Percentiles rank a stretch among this genome's conserved stretches.
Evolutionary conservation across 192 early-diverging fungal species (phyloP).

Genomic region (Coemansia sp.): DNA sequence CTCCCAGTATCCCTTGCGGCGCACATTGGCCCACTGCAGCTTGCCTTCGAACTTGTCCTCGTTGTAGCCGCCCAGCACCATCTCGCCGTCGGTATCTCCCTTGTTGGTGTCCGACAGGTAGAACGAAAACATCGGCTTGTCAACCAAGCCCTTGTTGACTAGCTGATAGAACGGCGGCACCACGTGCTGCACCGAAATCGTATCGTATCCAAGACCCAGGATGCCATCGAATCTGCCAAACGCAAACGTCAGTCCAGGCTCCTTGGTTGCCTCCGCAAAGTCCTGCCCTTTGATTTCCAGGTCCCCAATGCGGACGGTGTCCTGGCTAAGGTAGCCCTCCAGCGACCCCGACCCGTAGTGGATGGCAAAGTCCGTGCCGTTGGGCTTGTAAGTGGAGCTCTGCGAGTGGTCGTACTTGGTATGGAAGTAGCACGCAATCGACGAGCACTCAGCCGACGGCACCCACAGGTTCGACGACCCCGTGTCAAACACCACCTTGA

Average conservation of each 20-base stretch:
- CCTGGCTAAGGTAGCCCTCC: constrained; percentile 91
- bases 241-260: constrained; percentile 93
- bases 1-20: constrained; percentile 97
- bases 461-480: constrained; percentile 97
- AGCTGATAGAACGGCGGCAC: constrained; percentile 96
- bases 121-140: constrained; percentile 88
- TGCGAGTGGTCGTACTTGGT: constrained; percentile 79
- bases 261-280: constrained; percentile 96
- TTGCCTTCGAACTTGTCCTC: constrained; percentile 70
- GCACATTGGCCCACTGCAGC: constrained; percentile 79
- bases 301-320: constrained; percentile 75
- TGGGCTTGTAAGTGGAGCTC: constrained; percentile 77
- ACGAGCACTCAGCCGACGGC: constrained; percentile 87
- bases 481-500: constrained; percentile 93
- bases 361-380: constrained; percentile 95
- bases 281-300: constrained; percentile 68
- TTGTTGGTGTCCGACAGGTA: constrained; percentile 78
- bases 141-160: constrained; percentile 77
- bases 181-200: constrained; percentile 82
- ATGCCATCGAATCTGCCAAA: constrained; percentile 98
- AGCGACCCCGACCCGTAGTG: constrained; percentile 91
- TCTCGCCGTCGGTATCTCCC: constrained; percentile 69
- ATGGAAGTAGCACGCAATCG: constrained; percentile 96
- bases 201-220: constrained; percentile 87
- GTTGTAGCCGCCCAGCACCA: constrained; percentile 87